Conservation (phyloP, 306 rosid genomes). For the Citrullus colocynthis region DNA sequence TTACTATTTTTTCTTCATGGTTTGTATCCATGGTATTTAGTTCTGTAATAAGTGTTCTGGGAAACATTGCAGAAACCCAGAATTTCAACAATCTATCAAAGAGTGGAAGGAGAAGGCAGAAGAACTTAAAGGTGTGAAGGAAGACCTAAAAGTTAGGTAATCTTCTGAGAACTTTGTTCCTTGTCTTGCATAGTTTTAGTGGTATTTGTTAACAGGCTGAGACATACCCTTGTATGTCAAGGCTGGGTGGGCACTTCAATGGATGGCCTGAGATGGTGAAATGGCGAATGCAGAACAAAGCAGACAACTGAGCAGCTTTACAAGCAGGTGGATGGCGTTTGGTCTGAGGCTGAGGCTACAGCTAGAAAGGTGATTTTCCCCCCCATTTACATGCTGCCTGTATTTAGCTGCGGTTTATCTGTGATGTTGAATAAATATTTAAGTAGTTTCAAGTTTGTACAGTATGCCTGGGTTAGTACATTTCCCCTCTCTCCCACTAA, state of each 20-base stretch:
- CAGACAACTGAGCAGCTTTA: constrained; percentile 78
- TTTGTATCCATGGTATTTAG: background rate
- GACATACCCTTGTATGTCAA: constrained; percentile 98
- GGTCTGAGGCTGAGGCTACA: constrained; percentile 80
- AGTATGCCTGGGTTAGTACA: background rate
- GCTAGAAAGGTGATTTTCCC: constrained; percentile 54
- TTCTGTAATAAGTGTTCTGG: background rate
- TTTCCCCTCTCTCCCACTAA: background rate
- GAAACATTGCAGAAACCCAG: constrained; percentile 38
- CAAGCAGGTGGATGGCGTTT: constrained; percentile 77
- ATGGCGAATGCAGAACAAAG: constrained; percentile 94
- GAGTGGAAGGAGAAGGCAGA: constrained; percentile 67
- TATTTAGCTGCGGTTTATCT: background rate
- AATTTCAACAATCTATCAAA: constrained; percentile 66
- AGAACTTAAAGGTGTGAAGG: constrained; percentile 66
- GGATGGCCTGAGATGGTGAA: constrained; percentile 82
- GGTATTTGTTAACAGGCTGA: constrained; percentile 44
- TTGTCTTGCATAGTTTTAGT: constrained; percentile 2
- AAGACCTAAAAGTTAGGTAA: constrained; percentile 68
- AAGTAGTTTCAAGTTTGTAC: background rate
- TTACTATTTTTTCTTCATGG: background rate
- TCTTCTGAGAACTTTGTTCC: constrained; percentile 7
- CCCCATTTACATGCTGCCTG: background rate
- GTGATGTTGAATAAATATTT: background rate
- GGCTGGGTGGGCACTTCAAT: constrained; percentile 60